phyloP scores from a whole-genome alignment of 2,329 filamentous ascomycete genomes.

The Cladosporium oxysporum region DNA sequence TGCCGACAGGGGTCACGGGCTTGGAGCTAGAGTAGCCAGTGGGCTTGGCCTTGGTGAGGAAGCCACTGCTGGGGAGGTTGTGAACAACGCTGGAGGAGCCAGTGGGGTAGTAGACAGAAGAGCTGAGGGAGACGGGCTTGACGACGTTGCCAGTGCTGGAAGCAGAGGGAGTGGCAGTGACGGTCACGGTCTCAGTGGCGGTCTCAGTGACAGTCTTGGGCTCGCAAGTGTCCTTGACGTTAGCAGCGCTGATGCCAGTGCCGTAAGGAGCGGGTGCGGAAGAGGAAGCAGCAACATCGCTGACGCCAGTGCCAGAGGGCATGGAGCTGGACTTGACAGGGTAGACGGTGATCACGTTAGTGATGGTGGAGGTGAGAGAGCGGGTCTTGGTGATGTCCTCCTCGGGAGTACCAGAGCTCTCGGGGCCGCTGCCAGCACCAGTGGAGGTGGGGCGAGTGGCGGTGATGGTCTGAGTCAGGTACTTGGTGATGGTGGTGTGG shows the following conservation, averaged over 20 bases:
- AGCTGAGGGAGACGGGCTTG: conserved; percentile 29
- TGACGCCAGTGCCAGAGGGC: background rate
- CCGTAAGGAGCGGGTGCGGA: conserved; percentile 12
- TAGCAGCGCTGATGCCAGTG: conserved; percentile 20
- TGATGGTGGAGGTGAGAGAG: conserved; percentile 37
- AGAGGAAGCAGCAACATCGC: conserved; percentile 12
- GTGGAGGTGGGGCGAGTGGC: conserved; percentile 26
- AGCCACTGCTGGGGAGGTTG: conserved; percentile 29
- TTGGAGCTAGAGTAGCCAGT: conserved; percentile 18
- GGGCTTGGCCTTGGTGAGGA: conserved; percentile 34
- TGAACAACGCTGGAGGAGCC: conserved; percentile 21
- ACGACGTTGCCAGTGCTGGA: conserved; percentile 23
- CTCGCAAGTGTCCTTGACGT: conserved; percentile 27
- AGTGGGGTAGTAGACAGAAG: conserved; percentile 32
- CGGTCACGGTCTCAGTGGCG: conserved; percentile 36
- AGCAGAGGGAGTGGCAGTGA: conserved; percentile 28
- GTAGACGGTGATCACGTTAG: conserved; percentile 39
- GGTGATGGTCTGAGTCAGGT: conserved; percentile 34
- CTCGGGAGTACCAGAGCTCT: conserved; percentile 7
- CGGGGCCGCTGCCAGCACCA: conserved; percentile 15
- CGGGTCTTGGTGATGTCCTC: conserved; percentile 29
- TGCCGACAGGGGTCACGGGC: conserved; percentile 33
- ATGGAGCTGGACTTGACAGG: conserved; percentile 25
- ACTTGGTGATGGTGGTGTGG: conserved; percentile 37
- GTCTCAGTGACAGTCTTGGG: conserved; percentile 38